Conservation (phyloP, 139 green algal species). For the Nannochloris sp. region DNA sequence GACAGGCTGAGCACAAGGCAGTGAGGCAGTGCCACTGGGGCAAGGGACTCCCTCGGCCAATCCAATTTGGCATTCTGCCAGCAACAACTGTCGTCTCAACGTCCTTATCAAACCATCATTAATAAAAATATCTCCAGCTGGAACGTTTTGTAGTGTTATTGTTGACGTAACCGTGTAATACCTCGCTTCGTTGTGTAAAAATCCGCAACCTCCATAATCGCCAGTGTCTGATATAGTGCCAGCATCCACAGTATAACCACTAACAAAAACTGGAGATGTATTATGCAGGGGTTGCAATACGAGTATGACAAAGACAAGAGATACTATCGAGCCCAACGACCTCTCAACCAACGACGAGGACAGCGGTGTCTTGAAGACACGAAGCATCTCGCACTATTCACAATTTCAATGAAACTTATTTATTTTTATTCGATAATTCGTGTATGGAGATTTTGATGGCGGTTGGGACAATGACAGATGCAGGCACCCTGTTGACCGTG, state of each 20-base stretch:
- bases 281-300: too few relatives aligned
- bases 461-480: too few relatives aligned
- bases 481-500: too few relatives aligned
- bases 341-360: too few relatives aligned
- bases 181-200: neutral
- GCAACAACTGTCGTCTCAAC: constrained; percentile 12
- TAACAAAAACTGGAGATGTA: too few relatives aligned
- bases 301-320: too few relatives aligned
- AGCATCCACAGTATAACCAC: neutral
- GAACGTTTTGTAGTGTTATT: constrained; percentile 5
- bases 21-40: neutral
- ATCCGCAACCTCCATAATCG: neutral
- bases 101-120: constrained; percentile 19
- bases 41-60: constrained; percentile 3
- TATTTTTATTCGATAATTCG: neutral
- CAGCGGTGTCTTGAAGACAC: too few relatives aligned
- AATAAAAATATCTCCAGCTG: constrained; percentile 8
- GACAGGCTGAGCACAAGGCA: constrained; percentile 7
- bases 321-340: too few relatives aligned
- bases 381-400: too few relatives aligned
- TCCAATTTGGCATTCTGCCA: constrained; percentile 19
- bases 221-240: neutral
- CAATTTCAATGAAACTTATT: neutral
- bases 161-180: neutral
- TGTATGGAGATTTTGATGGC: neutral